Percentiles rank a stretch among this genome's conserved stretches.
Evolutionary conservation across 1,284 basidiomycete species (phyloP).

Genomic region (Farysia itapuensis): DNA sequence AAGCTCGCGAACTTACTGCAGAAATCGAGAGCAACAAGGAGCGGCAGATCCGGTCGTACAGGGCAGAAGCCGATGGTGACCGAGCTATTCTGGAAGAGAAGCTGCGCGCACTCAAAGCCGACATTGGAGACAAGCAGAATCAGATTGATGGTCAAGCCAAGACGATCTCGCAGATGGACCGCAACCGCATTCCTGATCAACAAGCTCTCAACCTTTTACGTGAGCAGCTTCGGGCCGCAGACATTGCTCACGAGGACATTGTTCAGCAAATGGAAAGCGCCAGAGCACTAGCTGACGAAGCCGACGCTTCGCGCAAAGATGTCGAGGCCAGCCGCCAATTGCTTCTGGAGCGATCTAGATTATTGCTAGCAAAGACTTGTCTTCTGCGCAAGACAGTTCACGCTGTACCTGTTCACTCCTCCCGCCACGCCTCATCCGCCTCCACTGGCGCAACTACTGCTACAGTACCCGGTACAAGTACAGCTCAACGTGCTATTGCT

Average conservation of each 20-base stretch:
- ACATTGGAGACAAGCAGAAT: conserved; percentile 29
- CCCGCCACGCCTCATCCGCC: conserved; percentile 22
- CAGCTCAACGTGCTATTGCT: conserved; percentile 25
- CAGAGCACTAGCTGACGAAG: conserved; percentile 32
- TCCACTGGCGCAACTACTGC: conserved; percentile 1
- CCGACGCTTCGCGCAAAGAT: conserved; percentile 34
- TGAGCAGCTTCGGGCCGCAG: conserved; percentile 49
- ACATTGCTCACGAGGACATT: conserved; percentile 48
- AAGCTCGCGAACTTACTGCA: conserved; percentile 33
- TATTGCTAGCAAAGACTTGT: conserved; percentile 25
- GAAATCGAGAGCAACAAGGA: conserved; percentile 47
- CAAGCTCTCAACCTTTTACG: conserved; percentile 41
- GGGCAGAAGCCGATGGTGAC: conserved; percentile 53
- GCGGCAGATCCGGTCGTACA: conserved; percentile 39
- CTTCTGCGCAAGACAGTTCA: conserved; percentile 30
- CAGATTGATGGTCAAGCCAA: conserved; percentile 20
- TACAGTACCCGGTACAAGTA: conserved; percentile 3
- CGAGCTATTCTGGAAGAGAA: conserved; percentile 53
- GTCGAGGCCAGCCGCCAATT: conserved; percentile 35
- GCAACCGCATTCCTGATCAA: conserved; percentile 20
- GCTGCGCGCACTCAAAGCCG: conserved; percentile 33
- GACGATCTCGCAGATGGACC: conserved; percentile 10
- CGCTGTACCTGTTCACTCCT: conserved; percentile 40
- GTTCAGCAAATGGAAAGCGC: conserved; percentile 45
- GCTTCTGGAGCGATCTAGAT: conserved; percentile 28